phyloP scores from a whole-genome alignment of 1,139 yeast species.

The Zygotorulaspora mrakii region DNA sequence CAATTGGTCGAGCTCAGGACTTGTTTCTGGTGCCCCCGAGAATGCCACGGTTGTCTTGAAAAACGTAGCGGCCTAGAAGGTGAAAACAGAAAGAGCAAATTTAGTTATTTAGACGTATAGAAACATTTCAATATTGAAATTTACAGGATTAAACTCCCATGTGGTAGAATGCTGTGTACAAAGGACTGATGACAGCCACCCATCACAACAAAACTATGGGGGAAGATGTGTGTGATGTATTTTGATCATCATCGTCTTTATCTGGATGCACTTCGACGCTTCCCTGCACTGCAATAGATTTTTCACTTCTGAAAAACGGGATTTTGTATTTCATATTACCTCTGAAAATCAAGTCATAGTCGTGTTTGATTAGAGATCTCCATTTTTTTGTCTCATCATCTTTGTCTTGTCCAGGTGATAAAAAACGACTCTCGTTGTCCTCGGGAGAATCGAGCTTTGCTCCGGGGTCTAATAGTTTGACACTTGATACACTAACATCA shows the following conservation, averaged over 20 bases:
- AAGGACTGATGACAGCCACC: too few relatives aligned
- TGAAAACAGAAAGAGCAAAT: too few relatives aligned
- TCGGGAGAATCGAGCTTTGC: constrained; percentile 10
- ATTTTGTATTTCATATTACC: constrained; percentile 78
- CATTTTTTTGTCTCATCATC: constrained; percentile 49
- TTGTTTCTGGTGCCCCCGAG: too few relatives aligned
- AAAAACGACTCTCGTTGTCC: too few relatives aligned
- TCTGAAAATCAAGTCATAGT: constrained; percentile 79
- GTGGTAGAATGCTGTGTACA: too few relatives aligned
- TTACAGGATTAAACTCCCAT: too few relatives aligned
- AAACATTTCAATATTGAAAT: too few relatives aligned
- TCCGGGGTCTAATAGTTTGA: constrained; percentile 75
- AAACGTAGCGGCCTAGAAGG: too few relatives aligned
- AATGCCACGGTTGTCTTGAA: too few relatives aligned
- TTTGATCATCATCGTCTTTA: constrained; percentile 10
- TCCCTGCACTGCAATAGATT: constrained; percentile 61
- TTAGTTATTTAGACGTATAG: too few relatives aligned
- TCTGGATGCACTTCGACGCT: constrained; percentile 35
- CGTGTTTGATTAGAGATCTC: constrained; percentile 71
- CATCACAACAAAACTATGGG: too few relatives aligned
- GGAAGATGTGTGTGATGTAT: neutral
- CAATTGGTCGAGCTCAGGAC: too few relatives aligned
- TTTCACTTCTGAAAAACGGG: constrained; percentile 55
- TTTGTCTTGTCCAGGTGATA: constrained; percentile 7
- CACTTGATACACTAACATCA: constrained; percentile 57